Conservation (phyloP, 345 rosid species). For the Populus euphratica region DNA sequence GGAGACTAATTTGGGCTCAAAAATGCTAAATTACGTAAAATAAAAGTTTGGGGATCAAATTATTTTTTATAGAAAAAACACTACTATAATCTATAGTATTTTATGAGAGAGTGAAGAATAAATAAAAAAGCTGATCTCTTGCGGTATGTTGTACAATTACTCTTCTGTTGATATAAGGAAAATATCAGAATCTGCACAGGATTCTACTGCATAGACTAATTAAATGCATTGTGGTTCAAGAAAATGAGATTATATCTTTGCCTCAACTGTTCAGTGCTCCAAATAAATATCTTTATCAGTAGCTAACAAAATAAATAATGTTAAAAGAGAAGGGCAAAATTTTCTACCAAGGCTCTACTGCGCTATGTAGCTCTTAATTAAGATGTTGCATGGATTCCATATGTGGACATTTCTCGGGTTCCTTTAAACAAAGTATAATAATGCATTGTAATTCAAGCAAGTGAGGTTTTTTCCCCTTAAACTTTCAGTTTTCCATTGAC, state of each 20-base stretch:
- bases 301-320: neutral
- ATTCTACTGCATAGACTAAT: neutral
- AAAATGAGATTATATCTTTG: neutral
- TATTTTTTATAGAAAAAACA: too few relatives aligned
- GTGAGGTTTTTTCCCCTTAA: constrained; percentile 11
- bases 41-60: too few relatives aligned
- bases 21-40: too few relatives aligned
- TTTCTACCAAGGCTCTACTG: neutral
- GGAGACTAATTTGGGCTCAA: too few relatives aligned
- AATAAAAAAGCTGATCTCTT: too few relatives aligned
- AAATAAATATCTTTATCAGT: neutral
- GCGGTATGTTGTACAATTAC: neutral
- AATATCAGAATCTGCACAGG: neutral
- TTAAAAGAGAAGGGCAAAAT: neutral
- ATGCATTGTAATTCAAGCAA: constrained; percentile 18
- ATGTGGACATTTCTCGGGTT: neutral
- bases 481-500: constrained; percentile 10
- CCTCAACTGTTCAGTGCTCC: constrained; percentile 14
- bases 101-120: too few relatives aligned
- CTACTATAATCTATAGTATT: too few relatives aligned
- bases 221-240: constrained; percentile 16
- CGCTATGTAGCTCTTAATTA: neutral
- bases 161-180: neutral
- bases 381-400: neutral
- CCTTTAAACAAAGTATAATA: neutral